Conservation (phyloP, 164 flowering plant species). For the Cinnamomum micranthum region DNA sequence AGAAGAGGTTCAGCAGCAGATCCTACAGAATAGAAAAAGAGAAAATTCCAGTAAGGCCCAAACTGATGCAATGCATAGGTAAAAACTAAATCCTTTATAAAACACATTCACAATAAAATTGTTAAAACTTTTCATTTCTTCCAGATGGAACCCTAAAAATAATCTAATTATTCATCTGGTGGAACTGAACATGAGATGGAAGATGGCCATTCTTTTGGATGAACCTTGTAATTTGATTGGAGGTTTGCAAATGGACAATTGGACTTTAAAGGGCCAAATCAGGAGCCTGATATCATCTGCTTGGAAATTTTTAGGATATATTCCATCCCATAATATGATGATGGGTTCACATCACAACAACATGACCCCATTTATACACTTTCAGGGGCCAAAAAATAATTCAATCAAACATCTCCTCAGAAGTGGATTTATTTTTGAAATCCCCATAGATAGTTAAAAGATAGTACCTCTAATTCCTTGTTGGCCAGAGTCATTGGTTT, state of each 20-base stretch:
- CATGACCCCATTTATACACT: background rate
- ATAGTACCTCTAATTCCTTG: slow-evolving; percentile 39
- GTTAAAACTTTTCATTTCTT: too few relatives aligned
- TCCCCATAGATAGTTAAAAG: background rate
- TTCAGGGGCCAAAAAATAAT: background rate
- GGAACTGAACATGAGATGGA: background rate
- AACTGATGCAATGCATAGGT: background rate
- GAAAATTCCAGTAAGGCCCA: background rate
- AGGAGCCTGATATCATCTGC: background rate
- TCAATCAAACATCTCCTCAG: background rate
- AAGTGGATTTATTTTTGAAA: background rate
- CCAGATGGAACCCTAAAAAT: too few relatives aligned
- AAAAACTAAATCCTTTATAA: background rate
- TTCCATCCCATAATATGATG: background rate
- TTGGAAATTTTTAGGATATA: background rate
- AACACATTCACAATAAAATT: background rate
- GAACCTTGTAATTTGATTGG: background rate
- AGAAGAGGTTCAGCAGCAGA: slow-evolving; percentile 48
- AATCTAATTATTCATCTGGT: background rate
- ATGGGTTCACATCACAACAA: background rate
- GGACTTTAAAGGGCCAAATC: background rate
- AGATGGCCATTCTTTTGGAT: too few relatives aligned
- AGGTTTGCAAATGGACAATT: background rate
- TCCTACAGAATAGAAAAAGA: slow-evolving; percentile 29
- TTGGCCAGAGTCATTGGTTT: slow-evolving; percentile 15